Conservation (phyloP, 306 rosid genomes). For the Acmispon strigosus region DNA sequence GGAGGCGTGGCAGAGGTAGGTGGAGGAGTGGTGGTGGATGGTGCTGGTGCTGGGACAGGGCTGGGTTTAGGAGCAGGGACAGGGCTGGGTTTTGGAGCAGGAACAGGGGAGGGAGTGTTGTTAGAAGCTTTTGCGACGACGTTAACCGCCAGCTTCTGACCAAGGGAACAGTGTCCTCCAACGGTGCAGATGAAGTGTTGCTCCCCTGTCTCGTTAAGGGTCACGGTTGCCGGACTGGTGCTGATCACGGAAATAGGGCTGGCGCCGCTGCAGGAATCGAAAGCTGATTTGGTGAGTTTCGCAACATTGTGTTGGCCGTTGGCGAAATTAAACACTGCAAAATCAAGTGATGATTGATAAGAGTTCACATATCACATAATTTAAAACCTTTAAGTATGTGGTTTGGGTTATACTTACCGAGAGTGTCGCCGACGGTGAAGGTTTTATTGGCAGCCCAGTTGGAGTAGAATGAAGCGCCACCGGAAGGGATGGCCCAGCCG, state of each 20-base stretch:
- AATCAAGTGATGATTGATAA: not conserved
- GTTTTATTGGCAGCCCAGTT: constrained; percentile 60
- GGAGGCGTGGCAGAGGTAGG: constrained; percentile 15
- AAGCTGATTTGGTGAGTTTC: constrained; percentile 41
- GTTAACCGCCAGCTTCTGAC: constrained; percentile 54
- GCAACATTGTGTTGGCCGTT: constrained; percentile 42
- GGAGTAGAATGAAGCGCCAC: constrained; percentile 26
- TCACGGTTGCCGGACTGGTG: constrained; percentile 33
- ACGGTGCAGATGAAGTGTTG: constrained; percentile 53
- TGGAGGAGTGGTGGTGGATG: not conserved
- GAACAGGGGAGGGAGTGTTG: not conserved
- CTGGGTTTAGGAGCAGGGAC: constrained; percentile 47
- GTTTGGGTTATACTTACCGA: no score
- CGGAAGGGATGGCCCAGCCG: constrained; percentile 54
- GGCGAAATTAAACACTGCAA: constrained; percentile 44
- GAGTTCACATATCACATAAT: no score
- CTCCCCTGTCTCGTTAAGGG: constrained; percentile 35
- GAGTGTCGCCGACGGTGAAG: constrained; percentile 44
- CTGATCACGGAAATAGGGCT: not conserved
- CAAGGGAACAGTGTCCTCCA: constrained; percentile 29
- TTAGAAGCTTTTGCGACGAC: constrained; percentile 26
- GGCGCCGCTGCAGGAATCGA: constrained; percentile 31
- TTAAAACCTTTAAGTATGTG: no score
- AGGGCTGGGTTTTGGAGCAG: no score
- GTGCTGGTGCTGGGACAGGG: constrained; percentile 30